Percentiles rank a stretch among this genome's conserved stretches.
Evolutionary conservation across 176 grass and related monocot genomes (phyloP).

Genomic region (Alloteropsis semialata): DNA sequence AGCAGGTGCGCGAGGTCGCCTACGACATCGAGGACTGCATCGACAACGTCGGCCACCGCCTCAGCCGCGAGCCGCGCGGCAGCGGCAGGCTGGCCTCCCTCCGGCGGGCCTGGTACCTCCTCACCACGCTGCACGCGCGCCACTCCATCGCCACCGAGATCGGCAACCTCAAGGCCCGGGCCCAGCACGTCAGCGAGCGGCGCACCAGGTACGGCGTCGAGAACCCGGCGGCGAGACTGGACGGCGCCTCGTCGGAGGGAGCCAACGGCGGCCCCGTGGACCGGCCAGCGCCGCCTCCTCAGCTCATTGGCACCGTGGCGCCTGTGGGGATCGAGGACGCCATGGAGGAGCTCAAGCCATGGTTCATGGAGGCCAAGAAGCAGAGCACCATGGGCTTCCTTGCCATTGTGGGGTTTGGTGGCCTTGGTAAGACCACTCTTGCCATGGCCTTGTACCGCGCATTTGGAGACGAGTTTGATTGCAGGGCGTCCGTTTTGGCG

Average conservation of each 20-base stretch:
- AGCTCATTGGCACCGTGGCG: not conserved
- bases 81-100: not conserved
- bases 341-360: not conserved
- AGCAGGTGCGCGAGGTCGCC: not conserved
- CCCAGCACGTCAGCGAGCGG: not conserved
- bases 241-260: not conserved
- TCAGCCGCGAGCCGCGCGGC: not conserved
- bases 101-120: not conserved
- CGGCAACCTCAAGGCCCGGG: not conserved
- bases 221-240: not conserved
- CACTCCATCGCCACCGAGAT: not conserved
- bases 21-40: not conserved
- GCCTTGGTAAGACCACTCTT: conserved; percentile 25
- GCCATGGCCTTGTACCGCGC: not conserved
- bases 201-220: not conserved
- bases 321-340: not conserved
- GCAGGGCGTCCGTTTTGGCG: not conserved
- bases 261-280: not conserved
- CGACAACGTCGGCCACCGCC: no score
- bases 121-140: not conserved
- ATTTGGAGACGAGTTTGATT: not conserved
- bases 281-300: not conserved
- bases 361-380: not conserved
- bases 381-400: not conserved
- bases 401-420: conserved; percentile 9